Conservation (phyloP, 129 eudicot genomes). For the Chrysanthemum makinoi region DNA sequence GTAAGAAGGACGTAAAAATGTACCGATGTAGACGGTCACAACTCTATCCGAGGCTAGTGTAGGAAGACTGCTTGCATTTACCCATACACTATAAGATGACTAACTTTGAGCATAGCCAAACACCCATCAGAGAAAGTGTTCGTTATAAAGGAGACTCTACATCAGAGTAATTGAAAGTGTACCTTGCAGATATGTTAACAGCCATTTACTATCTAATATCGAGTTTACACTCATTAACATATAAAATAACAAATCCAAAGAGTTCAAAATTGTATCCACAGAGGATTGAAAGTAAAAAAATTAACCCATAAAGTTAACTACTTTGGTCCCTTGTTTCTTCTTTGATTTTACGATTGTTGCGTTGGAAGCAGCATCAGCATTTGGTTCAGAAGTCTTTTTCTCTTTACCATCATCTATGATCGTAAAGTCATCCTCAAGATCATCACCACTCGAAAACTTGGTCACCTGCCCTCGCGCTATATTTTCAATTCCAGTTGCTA, state of each 20-base stretch:
- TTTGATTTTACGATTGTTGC: slow-evolving; percentile 42
- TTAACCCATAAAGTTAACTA: slow-evolving; percentile 82
- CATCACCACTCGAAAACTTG: slow-evolving; percentile 80
- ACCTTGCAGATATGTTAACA: too few species aligned
- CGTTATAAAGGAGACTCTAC: too few species aligned
- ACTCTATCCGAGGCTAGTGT: too few species aligned
- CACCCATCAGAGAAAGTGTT: too few species aligned
- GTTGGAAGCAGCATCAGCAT: slow-evolving; percentile 19
- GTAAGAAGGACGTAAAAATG: too few species aligned
- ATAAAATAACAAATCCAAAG: neutral
- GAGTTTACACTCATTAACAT: slow-evolving; percentile 21
- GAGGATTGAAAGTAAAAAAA: neutral
- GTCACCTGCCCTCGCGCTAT: slow-evolving; percentile 65
- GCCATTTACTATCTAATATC: neutral
- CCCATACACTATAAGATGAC: too few species aligned
- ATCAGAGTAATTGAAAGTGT: too few species aligned
- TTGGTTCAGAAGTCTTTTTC: slow-evolving; percentile 17
- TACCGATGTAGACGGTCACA: too few species aligned
- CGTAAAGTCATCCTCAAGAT: slow-evolving; percentile 88
- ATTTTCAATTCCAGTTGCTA: slow-evolving; percentile 37
- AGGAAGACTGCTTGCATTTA: too few species aligned
- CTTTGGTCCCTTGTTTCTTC: slow-evolving; percentile 79
- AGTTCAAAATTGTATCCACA: slow-evolving; percentile 37
- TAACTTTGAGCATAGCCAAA: too few species aligned
- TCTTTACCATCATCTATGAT: slow-evolving; percentile 29